phyloP scores from a whole-genome alignment of 2,329 filamentous ascomycete genomes.

The Aphanocladium album region DNA sequence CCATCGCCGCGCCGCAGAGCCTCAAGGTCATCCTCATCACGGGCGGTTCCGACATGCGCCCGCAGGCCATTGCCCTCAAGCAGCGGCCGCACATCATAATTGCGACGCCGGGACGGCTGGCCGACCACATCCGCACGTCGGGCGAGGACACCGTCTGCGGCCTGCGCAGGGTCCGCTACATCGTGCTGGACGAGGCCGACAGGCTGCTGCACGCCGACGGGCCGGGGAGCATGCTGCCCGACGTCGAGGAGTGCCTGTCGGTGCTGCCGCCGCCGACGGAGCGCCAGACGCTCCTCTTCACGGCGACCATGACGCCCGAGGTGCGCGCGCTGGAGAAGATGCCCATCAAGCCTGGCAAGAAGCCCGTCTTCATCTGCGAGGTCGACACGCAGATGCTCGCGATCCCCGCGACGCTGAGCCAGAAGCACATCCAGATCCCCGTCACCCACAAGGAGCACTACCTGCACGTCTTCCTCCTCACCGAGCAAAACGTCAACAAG shows the following conservation, averaged over 20 bases:
- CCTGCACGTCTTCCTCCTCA: constrained; percentile 81
- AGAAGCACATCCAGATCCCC: constrained; percentile 82
- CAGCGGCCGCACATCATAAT: constrained; percentile 87
- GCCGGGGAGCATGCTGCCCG: constrained; percentile 85
- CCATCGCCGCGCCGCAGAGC: constrained; percentile 80
- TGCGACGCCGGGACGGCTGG: constrained; percentile 86
- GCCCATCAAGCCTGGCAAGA: constrained; percentile 62
- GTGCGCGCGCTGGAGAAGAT: constrained; percentile 80
- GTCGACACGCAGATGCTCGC: constrained; percentile 70
- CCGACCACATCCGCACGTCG: constrained; percentile 88
- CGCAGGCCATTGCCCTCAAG: constrained; percentile 79
- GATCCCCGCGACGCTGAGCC: constrained; percentile 73
- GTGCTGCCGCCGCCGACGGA: constrained; percentile 71
- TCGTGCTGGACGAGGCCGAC: constrained; percentile 95
- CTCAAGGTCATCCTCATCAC: constrained; percentile 88
- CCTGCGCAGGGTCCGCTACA: constrained; percentile 70
- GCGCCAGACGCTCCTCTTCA: constrained; percentile 93
- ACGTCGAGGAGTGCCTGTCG: constrained; percentile 82
- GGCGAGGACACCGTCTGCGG: constrained; percentile 87
- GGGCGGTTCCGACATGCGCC: constrained; percentile 86
- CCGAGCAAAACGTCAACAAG: constrained; percentile 67
- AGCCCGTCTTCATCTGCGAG: constrained; percentile 83
- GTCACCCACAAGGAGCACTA: constrained; percentile 94
- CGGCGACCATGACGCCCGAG: constrained; percentile 89
- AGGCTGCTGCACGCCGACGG: constrained; percentile 70